Conservation (phyloP, 495 filamentous ascomycete species). For the Lasiosphaeria hispida region DNA sequence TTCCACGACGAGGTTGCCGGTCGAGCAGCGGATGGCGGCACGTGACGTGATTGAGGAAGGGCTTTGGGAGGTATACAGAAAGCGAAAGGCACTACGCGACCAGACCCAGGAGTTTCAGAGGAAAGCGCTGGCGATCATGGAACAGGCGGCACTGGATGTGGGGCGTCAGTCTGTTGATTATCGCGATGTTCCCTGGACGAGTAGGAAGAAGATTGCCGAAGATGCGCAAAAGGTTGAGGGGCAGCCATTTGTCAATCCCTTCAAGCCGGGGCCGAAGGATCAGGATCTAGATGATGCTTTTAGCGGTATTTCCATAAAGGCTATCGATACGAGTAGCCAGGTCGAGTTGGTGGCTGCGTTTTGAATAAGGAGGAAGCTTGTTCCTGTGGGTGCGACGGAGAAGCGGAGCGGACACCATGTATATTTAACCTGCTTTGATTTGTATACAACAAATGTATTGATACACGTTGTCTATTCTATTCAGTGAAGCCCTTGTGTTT, state of each 20-base stretch:
- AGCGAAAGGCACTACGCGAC: conserved; percentile 13
- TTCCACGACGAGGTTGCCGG: not conserved
- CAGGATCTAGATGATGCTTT: not conserved
- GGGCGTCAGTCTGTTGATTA: conserved; percentile 21
- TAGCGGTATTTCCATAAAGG: not conserved
- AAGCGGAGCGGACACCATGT: too few species aligned
- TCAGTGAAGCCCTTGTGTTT: too few species aligned
- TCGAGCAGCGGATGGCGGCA: not conserved
- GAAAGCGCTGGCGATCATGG: conserved; percentile 28
- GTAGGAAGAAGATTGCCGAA: not conserved
- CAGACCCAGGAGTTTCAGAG: conserved; percentile 17
- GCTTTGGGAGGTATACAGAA: conserved; percentile 10
- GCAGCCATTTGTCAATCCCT: not conserved
- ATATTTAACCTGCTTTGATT: too few species aligned
- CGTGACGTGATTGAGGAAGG: conserved; percentile 14
- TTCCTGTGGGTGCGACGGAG: too few species aligned
- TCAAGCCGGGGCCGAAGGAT: not conserved
- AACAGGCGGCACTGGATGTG: conserved; percentile 22
- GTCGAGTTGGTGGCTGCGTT: too few species aligned
- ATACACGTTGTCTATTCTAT: too few species aligned
- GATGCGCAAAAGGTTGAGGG: not conserved
- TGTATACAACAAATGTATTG: too few species aligned
- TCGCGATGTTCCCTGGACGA: conserved; percentile 24
- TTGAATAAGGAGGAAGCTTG: too few species aligned
- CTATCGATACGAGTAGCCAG: too few species aligned